Evolutionary conservation across 2,329 filamentous ascomycete genomes (phyloP).

Genomic region (Ambrosiella cleistominuta): DNA sequence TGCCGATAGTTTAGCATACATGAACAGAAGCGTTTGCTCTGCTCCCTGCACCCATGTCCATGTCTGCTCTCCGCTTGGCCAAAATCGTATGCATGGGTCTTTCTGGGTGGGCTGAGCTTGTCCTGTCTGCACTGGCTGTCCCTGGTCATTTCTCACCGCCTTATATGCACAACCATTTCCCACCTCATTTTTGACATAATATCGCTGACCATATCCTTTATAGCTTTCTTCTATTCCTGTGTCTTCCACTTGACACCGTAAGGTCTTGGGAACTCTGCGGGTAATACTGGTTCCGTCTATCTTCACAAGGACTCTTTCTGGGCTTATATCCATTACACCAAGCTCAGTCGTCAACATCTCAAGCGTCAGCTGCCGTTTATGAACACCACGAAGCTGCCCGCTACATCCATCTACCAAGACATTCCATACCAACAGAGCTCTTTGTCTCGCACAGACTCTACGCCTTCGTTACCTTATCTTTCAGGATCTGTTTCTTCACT

Average conservation of each 20-base stretch:
- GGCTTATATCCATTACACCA: background rate
- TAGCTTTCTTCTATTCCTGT: conserved; percentile 1
- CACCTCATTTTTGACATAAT: background rate
- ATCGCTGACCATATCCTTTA: background rate
- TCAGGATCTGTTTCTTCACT: conserved; percentile 36
- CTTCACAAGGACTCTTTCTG: background rate
- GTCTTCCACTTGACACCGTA: background rate
- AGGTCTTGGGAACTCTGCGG: background rate
- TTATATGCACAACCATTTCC: conserved; percentile 1
- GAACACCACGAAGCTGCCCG: conserved; percentile 51
- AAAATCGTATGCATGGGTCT: conserved; percentile 1
- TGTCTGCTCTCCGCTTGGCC: conserved; percentile 2
- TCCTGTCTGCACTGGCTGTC: background rate
- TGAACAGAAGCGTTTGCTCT: conserved; percentile 2
- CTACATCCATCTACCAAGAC: conserved; percentile 47
- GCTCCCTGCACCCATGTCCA: background rate
- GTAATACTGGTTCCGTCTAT: conserved; percentile 3
- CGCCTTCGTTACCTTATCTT: conserved; percentile 36
- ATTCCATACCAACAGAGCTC: conserved; percentile 54
- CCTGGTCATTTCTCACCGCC: conserved; percentile 2
- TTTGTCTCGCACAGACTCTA: conserved; percentile 58
- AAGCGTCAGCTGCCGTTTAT: conserved; percentile 35
- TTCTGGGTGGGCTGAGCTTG: conserved; percentile 4
- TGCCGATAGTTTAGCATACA: background rate
- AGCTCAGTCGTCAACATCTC: background rate